Conservation (phyloP, 148 eudicot genomes). For the Rhododendron ovatum region DNA sequence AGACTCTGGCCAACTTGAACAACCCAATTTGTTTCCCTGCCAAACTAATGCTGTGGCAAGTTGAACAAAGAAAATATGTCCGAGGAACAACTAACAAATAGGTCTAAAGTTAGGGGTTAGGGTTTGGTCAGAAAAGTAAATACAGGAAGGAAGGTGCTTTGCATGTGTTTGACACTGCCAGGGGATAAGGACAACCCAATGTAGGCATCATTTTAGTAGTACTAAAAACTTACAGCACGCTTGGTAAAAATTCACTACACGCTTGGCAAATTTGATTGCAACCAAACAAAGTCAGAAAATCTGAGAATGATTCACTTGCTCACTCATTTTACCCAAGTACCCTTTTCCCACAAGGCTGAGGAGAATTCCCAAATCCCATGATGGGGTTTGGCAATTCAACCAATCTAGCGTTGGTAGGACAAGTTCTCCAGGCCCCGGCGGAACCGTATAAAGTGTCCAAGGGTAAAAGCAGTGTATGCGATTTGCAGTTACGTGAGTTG, state of each 20-base stretch:
- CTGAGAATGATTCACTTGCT: background rate
- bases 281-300: background rate
- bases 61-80: background rate
- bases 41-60: background rate
- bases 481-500: background rate
- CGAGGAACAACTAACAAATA: background rate
- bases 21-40: background rate
- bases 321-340: background rate
- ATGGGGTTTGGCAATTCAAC: background rate
- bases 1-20: background rate
- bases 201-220: background rate
- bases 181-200: background rate
- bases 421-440: background rate
- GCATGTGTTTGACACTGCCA: background rate
- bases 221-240: constrained; percentile 2
- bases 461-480: background rate
- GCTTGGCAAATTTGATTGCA: constrained; percentile 1
- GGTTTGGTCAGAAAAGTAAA: constrained; percentile 1
- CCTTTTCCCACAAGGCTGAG: background rate
- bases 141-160: background rate
- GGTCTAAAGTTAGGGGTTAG: background rate
- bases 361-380: background rate
- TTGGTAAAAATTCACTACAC: background rate
- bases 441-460: background rate
- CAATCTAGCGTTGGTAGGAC: background rate